Conservation (phyloP, 2,329 filamentous ascomycete genomes). For the Amesomyces nigricolor region DNA sequence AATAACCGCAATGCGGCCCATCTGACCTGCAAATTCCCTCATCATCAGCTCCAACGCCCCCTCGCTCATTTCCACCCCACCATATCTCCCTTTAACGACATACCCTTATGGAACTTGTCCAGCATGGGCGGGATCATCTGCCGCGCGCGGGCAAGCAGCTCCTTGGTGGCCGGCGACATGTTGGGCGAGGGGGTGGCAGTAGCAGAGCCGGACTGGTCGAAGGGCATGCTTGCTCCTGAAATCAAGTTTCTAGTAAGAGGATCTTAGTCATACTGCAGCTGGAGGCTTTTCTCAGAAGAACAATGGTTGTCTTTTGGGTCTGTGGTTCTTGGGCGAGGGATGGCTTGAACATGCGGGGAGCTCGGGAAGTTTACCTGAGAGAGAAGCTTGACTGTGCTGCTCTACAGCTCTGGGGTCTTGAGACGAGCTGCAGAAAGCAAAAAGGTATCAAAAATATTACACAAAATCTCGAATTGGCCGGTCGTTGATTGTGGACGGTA, state of each 20-base stretch:
- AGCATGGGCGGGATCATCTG: constrained; percentile 93
- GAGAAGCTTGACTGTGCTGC: too few species aligned
- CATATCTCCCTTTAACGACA: constrained; percentile 16
- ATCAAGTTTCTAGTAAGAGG: background rate
- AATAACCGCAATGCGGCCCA: constrained; percentile 87
- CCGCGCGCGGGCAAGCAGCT: constrained; percentile 73
- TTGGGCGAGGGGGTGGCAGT: constrained; percentile 26
- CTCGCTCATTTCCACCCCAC: background rate
- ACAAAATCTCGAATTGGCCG: too few species aligned
- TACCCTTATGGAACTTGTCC: constrained; percentile 93
- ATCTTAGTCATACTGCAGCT: too few species aligned
- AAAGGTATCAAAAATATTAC: too few species aligned
- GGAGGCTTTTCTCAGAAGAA: too few species aligned
- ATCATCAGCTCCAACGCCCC: background rate
- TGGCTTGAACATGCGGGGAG: too few species aligned
- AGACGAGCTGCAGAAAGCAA: too few species aligned
- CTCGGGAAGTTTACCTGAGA: too few species aligned
- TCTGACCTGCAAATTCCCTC: constrained; percentile 59
- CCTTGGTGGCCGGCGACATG: constrained; percentile 67
- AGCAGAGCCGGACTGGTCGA: background rate
- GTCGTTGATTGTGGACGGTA: background rate
- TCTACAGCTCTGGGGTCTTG: too few species aligned
- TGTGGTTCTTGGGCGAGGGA: too few species aligned
- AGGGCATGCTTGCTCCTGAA: constrained; percentile 14
- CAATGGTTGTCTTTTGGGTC: too few species aligned